Conservation (phyloP, 257 asterid species). For the Solanum piurae region DNA sequence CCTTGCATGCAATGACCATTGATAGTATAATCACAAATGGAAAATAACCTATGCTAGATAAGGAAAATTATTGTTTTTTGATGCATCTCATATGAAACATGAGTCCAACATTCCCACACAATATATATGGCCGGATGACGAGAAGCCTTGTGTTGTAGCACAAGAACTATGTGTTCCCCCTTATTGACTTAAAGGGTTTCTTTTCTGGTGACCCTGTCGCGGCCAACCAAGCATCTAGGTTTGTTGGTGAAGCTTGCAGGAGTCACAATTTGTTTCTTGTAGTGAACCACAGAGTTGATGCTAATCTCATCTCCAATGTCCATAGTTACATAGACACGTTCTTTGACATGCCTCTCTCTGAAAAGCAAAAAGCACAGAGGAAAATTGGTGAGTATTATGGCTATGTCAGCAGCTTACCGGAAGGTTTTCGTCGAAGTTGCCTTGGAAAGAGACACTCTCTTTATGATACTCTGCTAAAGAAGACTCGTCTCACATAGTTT, state of each 20-base stretch:
- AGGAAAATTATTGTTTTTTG: constrained; percentile 18
- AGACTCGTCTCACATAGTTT: neutral
- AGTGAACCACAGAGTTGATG: constrained; percentile 53
- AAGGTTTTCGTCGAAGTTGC: neutral
- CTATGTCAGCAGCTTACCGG: neutral
- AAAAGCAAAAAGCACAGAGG: neutral
- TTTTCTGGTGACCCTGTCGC: constrained; percentile 49
- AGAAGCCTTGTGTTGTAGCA: neutral
- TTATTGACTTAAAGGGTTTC: constrained; percentile 50
- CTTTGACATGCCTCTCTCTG: neutral
- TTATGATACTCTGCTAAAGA: neutral
- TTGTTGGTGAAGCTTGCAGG: constrained; percentile 55
- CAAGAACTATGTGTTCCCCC: constrained; percentile 50
- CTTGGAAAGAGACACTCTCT: neutral
- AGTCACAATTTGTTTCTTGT: constrained; percentile 72
- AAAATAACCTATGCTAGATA: constrained; percentile 4
- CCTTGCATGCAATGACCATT: constrained; percentile 42
- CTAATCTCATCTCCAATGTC: constrained; percentile 16
- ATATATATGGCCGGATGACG: neutral
- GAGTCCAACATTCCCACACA: constrained; percentile 40
- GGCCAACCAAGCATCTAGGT: constrained; percentile 18
- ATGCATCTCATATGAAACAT: constrained; percentile 27
- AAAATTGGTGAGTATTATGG: neutral
- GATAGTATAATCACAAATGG: constrained; percentile 17
- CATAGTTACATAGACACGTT: neutral